Evolutionary conservation across 768 basidiomycete species (phyloP), one percentile per base, ranked within the genome.

Genomic region (Scleroderma bovista): DNA sequence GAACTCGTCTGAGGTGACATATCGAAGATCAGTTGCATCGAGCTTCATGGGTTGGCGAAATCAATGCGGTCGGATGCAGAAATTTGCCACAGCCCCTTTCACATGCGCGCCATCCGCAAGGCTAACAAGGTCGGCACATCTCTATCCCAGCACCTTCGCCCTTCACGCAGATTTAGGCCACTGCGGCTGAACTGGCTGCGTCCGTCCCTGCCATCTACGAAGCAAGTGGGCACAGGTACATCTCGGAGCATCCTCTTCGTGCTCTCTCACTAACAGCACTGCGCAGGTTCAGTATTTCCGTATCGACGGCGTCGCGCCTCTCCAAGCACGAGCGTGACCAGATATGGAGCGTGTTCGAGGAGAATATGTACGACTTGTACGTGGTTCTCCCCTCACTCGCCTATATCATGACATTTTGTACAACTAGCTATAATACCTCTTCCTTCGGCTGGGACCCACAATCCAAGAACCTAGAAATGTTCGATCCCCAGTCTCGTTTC

Each of bases 11-110:
- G 86, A 74, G 3, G 88, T 84, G 48, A 98, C 73, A 67, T 98
- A 99, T 68, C 95, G 75, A 52, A 99, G 76, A 73, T 97, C 96
- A 17, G 90, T 93, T 19, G 88, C 91, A 67, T 96, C 93, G 46
- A 97, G 77, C 73, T 90, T 94, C 93, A 96, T 96, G 15, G n/a
- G n/a, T n/a, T n/a, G n/a, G n/a, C n/a, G n/a, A n/a, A n/a, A 46
- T 47, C 15, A 8, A 17, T 47, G 46, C 23, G 37, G 37, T 8
- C 15, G 5, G 33, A 37, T n/a, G 39, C 34, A 37, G 39, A 17
- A 42, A 46, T 33, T 22, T 47, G 12, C 15, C 26, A n/a, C n/a
- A n/a, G n/a, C 32, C 19, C 19, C 31, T 17, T 23, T 31, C n/a
- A 23, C 32, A 66, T 59, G 61, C 56, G 57, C 17, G 47, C 47